A percentile compares a stretch with the other conserved stretches of the same genome.
These are phyloP conservation scores for Ophiocordyceps camponoti-rufipedis DNA, from an alignment of 2,329 filamentous ascomycete genomes.

Conservation along the genomic window DNA sequence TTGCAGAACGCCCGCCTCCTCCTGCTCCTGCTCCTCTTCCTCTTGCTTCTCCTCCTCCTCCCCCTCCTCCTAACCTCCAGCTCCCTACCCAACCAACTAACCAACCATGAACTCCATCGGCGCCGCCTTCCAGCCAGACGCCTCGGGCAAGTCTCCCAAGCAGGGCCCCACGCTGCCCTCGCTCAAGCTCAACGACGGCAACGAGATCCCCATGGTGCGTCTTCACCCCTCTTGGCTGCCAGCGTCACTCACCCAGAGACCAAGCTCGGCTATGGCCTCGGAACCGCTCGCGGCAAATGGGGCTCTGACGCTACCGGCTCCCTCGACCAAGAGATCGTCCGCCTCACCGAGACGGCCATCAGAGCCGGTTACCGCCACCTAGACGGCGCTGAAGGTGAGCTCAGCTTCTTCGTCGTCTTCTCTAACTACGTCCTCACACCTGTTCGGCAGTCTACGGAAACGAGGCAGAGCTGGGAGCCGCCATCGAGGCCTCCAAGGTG, in stretches of 20 bases:
- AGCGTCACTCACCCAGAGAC: no score
- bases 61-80: not conserved
- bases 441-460: conserved; percentile 35
- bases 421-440: not conserved
- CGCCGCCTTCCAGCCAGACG: conserved; percentile 18
- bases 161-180: conserved; percentile 28
- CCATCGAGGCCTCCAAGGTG: conserved; percentile 48
- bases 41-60: not conserved
- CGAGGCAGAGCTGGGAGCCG: conserved; percentile 51
- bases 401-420: not conserved
- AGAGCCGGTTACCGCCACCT: conserved; percentile 53
- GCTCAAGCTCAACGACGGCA: conserved; percentile 57
- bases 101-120: conserved; percentile 23
- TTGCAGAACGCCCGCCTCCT: not conserved
- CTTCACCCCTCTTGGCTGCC: no score
- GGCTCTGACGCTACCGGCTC: conserved; percentile 16
- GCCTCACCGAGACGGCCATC: conserved; percentile 41
- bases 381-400: conserved; percentile 52
- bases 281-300: conserved; percentile 43
- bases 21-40: no score
- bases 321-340: conserved; percentile 34
- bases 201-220: conserved; percentile 49
- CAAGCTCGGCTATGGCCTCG: conserved; percentile 53
- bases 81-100: no score
- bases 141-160: conserved; percentile 20